Percentiles rank a stretch among this genome's conserved stretches.
phyloP scores from a whole-genome alignment of 129 eudicot genomes.

The Chrysanthemum makinoi region DNA sequence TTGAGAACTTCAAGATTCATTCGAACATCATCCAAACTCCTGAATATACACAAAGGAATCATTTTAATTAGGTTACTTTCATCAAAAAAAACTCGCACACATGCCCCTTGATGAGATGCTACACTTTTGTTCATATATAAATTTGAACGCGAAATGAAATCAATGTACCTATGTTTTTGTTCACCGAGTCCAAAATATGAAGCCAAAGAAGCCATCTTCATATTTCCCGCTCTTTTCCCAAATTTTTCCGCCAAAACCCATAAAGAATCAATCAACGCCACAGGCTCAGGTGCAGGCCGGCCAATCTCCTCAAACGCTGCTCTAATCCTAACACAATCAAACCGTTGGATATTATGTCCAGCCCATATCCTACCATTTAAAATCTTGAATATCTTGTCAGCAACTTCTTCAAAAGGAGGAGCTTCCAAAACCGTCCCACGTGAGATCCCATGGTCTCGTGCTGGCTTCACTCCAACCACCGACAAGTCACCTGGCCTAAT shows the following conservation, averaged over 20 bases:
- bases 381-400: constrained; percentile 61
- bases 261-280: constrained; percentile 80
- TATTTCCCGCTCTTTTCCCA: constrained; percentile 91
- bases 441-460: constrained; percentile 67
- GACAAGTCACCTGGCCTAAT: constrained; percentile 77
- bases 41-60: constrained; percentile 1
- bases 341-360: constrained; percentile 85
- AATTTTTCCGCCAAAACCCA: constrained; percentile 73
- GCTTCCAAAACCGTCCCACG: constrained; percentile 55
- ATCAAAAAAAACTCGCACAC: no score
- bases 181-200: constrained; percentile 87
- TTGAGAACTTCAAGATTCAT: constrained; percentile 96
- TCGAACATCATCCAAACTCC: constrained; percentile 94
- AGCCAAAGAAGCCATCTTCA: constrained; percentile 99
- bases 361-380: constrained; percentile 93
- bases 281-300: constrained; percentile 68
- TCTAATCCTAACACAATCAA: constrained; percentile 71
- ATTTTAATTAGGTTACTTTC: not conserved
- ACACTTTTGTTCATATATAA: not conserved
- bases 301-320: constrained; percentile 79
- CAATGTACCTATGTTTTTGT: constrained; percentile 78
- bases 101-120: no score
- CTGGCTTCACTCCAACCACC: constrained; percentile 56
- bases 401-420: constrained; percentile 73
- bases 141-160: not conserved